Base-by-base conservation (phyloP, 306 rosid species). In the Lathyrus aphaca region DNA sequence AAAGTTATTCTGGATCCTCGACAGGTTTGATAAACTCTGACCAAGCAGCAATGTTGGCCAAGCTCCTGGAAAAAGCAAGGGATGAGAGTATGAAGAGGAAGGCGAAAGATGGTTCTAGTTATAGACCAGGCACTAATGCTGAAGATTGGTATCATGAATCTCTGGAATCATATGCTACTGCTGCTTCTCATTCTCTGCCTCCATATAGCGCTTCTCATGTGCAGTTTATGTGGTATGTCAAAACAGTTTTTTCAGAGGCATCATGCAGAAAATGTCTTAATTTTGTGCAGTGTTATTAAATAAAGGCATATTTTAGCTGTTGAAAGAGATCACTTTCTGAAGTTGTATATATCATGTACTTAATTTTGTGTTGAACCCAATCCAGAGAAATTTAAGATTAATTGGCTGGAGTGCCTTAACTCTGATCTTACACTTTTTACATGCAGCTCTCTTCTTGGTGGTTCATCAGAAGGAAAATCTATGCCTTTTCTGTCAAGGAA, bases 401-500 rank as follows among this genome's bases (percentile, higher is more conserved):
- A 53, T 64, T 60, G 12, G 37, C 75, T 37, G 57, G 66, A 21
- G 48, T 44, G 66, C 27, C 71, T 46, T 78, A 39, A 37, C 57
- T 72, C 62, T 71, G 50, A 75, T 68, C 66, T 76, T 59, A 21
- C 37, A 53, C 38, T 42, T 71, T 80, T 65, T 61, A 27, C 50
- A 64, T 79, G 84, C 95, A 94, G 98, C 79, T 75, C 98, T 80
- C 85, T 85, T 85, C 82, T 90, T 68, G 96, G 97, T 79, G 93
- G 97, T 72, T 82, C 75, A 49, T 60, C 85, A 30, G 88, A 90
- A 72, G 84, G 70, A 32, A 74, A 75, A 53, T 79, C 79, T 66
- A 64, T 72, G 27, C 72, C 88, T 69, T 84, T 94, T 71, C 85
- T 88, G 65, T 88, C 98, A 16, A 84, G 83, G 58, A 75, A 84